Evolutionary conservation across 768 basidiomycete genomes (phyloP), one percentile per base, ranked within the genome.

Genomic region (Mycena haematopus): DNA sequence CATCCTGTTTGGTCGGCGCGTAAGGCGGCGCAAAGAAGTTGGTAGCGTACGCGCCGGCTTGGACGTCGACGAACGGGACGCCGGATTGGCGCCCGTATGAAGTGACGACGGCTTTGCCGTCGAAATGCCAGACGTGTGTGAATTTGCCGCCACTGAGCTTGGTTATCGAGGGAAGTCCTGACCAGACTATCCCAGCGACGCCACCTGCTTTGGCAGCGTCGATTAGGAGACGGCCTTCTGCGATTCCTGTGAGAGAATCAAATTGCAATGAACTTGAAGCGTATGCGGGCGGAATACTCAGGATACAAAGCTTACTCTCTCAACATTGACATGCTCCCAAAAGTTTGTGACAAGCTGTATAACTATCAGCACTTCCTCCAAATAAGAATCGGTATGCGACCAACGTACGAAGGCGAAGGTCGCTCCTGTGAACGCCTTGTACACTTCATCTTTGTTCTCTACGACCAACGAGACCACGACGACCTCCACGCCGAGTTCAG

Each of bases 61-160:
- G 57, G 14, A 64, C 62, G 52, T 64, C 44, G 33, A 59, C 58
- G 46, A 64, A 64, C 5, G 62, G 57, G 6, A 53, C 62, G 10
- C 56, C 62, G 5, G 50, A 46, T 4, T 27, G 15, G 7, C 57
- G 45, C 11, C 27, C 62, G 27, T 64, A 56, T 15, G 50, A 56
- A 29, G 62, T n/a, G 3, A 64, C 52, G 11, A 9, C 44, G 7
- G 62, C 56, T 25, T 64, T 64, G 35, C 56, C 52, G 22, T 64
- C 50, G 31, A 54, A 64, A 24, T 64, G 56, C 15, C 11, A 22
- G 19, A 45, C 52, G 25, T 58, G 21, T 2, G 24, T 4, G 9
- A 47, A 49, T 24, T 59, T 58, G 6, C 62, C 62, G 17, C 33
- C 24, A n/a, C 47, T 51, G 36, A 50, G 7, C 19, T 58, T 57